Conservation (phyloP, 2,329 filamentous ascomycete species). For the Fusarium sp. region DNA sequence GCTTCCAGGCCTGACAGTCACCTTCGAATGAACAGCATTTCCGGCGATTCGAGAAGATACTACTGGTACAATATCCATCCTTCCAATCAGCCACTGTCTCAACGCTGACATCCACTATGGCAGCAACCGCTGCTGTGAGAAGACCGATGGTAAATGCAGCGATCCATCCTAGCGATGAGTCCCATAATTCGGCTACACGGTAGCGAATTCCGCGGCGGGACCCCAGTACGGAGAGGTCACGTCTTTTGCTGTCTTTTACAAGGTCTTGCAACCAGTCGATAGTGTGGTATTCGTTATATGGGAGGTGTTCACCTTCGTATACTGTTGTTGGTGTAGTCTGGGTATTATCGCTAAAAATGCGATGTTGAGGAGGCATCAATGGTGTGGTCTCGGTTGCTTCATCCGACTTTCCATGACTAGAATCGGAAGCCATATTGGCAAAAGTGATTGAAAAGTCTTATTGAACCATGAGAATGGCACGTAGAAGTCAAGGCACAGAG, state of each 20-base stretch:
- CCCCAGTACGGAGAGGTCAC: not conserved
- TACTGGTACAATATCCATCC: slow-evolving; percentile 31
- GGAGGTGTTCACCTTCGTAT: not conserved
- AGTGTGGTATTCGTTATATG: slow-evolving; percentile 73
- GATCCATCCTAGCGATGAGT: slow-evolving; percentile 28
- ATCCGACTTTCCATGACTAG: not conserved
- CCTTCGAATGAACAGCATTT: slow-evolving; percentile 9
- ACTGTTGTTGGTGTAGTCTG: not conserved
- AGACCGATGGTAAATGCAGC: slow-evolving; percentile 33
- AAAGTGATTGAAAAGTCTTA: not conserved
- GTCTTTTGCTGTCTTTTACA: slow-evolving; percentile 50
- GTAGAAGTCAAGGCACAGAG: not conserved
- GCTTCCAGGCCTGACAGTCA: slow-evolving; percentile 4
- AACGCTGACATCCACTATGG: slow-evolving; percentile 34
- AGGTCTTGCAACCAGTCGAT: slow-evolving; percentile 75
- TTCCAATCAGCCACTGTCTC: slow-evolving; percentile 36
- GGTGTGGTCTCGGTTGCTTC: slow-evolving; percentile 6
- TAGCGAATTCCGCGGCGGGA: slow-evolving; percentile 2
- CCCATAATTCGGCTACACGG: slow-evolving; percentile 5
- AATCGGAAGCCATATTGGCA: not conserved
- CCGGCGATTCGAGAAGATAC: slow-evolving; percentile 10
- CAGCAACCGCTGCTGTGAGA: slow-evolving; percentile 21
- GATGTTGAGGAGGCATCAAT: not conserved
- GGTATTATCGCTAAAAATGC: not conserved
- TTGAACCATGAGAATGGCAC: not conserved